Base-by-base conservation (phyloP, 306 rosid genomes). In the Quercus robur region DNA sequence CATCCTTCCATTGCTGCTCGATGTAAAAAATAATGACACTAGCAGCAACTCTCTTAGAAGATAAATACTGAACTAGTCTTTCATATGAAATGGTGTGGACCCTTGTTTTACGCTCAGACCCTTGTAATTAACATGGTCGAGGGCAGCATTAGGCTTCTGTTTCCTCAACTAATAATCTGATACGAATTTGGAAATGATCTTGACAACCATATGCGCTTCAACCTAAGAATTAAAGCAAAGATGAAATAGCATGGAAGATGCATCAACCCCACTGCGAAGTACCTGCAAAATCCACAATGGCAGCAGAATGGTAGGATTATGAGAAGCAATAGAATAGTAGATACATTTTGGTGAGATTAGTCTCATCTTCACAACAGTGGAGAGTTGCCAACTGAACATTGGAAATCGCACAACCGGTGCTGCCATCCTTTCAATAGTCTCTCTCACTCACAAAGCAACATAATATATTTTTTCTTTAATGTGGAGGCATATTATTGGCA, bases 161-260 rank as follows among this genome's bases (percentile, higher is more conserved):
- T 25, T 54, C 61, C 21, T 92, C 86, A 86, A 68, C 89, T 61
- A 20, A 84, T 55, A 75, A 80, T 66, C 72, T 77, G 88, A 78
- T 62, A 87, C 2, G 95, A 87, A 26, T 74, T 84, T 4, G 94
- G 88, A 76, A 89, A 87, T 28, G 80, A n/a, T 85, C 76, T 87
- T 59, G 91, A 82, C 77, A 91, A 52, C 84, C 84, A 72, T 44
- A 59, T 8, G 17, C 86, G 77, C 83, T 95, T 95, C 77, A 91
- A 55, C 86, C 78, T 88, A 79, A 91, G 63, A 67, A 89, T 54
- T 58, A 93, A 79, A 59, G 93, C 94, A 75, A 82, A 89, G 56
- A 68, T 23, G 21, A 87, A 90, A 56, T 84, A 95, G 84, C 95
- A 93, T 69, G 99, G 99, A 75, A 95, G 38, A 67, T 90, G 94